Percentiles rank a stretch among this genome's conserved stretches.
These are phyloP conservation scores for Excoecaria cochinchinensis DNA, from an alignment of 345 rosid species.

Conservation along the genomic window DNA sequence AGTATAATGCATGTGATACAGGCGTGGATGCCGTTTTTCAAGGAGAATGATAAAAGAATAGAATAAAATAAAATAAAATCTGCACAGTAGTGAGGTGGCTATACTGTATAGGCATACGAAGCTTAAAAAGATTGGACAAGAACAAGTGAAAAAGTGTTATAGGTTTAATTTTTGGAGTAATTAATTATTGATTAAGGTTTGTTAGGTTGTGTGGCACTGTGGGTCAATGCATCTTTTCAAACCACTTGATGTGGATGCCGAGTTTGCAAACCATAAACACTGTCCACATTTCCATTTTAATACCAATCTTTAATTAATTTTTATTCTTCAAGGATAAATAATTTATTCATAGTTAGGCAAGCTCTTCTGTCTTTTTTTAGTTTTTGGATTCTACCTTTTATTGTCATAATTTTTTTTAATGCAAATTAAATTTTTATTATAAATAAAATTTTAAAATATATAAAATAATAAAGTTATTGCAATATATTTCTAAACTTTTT, in stretches of 20 bases:
- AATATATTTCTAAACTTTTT: too few species aligned
- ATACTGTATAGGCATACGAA: not conserved
- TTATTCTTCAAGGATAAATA: too few species aligned
- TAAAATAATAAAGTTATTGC: too few species aligned
- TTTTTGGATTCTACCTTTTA: too few species aligned
- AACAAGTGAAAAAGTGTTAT: not conserved
- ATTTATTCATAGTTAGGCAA: too few species aligned
- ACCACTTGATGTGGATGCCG: conserved; percentile 21
- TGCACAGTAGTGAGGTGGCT: not conserved
- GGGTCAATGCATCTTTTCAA: conserved; percentile 8
- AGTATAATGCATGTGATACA: too few species aligned
- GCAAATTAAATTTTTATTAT: too few species aligned
- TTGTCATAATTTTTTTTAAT: too few species aligned
- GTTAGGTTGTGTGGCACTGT: not conserved
- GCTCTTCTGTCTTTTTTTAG: too few species aligned
- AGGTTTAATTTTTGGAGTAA: not conserved
- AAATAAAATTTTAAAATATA: too few species aligned
- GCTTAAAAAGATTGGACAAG: not conserved
- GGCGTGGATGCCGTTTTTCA: not conserved
- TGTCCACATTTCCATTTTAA: not conserved
- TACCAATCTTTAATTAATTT: too few species aligned
- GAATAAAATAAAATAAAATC: too few species aligned
- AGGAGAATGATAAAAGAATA: not conserved
- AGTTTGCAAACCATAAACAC: conserved; percentile 27
- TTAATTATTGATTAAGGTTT: not conserved